Conservation (phyloP, 2,329 filamentous ascomycete species). For the Fusarium coffeatum region DNA sequence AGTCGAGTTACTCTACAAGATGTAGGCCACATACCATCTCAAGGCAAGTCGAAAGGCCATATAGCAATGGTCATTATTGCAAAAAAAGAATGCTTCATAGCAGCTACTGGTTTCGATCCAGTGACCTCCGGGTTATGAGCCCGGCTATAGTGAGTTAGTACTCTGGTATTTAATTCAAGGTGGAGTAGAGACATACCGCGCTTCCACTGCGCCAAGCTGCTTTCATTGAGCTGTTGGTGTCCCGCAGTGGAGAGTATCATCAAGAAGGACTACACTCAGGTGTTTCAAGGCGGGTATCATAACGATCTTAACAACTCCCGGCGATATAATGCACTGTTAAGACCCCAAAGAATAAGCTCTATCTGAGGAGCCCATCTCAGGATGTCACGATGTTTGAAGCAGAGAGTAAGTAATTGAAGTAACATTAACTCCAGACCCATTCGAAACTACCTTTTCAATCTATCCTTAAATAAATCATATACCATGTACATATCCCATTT, state of each 20-base stretch:
- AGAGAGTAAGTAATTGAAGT: neutral
- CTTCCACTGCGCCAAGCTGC: neutral
- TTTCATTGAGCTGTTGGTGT: neutral
- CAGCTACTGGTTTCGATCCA: neutral
- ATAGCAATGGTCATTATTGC: neutral
- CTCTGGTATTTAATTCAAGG: neutral
- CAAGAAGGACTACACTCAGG: neutral
- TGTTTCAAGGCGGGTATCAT: neutral
- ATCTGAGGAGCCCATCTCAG: neutral
- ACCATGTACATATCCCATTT: neutral
- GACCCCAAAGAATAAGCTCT: neutral
- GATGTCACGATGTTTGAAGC: too few species aligned
- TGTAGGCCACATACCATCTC: neutral
- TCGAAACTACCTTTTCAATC: conserved; percentile 1
- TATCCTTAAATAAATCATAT: neutral
- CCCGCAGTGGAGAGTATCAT: neutral
- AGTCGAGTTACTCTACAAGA: neutral
- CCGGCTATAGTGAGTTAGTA: neutral
- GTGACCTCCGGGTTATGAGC: neutral
- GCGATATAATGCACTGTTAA: neutral
- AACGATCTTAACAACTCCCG: neutral
- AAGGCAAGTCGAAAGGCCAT: neutral
- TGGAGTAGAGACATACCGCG: neutral
- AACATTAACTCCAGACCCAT: neutral
- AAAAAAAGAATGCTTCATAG: neutral